Evolutionary conservation across 176 grass and related monocot species (phyloP).

Genomic region (Eragrostis curvula): DNA sequence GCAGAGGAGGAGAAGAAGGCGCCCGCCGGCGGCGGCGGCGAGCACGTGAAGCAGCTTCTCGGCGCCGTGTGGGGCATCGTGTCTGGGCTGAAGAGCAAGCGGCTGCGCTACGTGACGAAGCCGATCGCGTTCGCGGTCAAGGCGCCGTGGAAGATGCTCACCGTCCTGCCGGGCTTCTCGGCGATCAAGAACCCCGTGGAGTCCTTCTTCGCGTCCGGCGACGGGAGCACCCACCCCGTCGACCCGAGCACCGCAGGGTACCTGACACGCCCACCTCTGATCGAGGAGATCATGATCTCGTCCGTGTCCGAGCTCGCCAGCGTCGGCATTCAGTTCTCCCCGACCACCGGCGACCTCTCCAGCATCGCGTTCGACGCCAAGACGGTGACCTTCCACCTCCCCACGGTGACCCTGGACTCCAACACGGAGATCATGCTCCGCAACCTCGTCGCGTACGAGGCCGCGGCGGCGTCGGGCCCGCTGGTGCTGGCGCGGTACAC

Average conservation of each 20-base stretch:
- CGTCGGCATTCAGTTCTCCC: conserved; percentile 59
- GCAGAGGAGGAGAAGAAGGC: background rate
- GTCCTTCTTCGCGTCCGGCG: conserved; percentile 49
- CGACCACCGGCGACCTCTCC: conserved; percentile 60
- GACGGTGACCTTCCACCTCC: conserved; percentile 66
- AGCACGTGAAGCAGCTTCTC: conserved; percentile 60
- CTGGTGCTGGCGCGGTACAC: conserved; percentile 76
- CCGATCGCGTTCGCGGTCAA: conserved; percentile 66
- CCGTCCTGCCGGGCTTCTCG: conserved; percentile 65
- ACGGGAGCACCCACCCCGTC: conserved; percentile 23
- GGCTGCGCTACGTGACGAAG: conserved; percentile 55
- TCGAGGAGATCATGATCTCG: conserved; percentile 95
- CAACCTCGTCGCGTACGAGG: conserved; percentile 88
- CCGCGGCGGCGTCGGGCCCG: conserved; percentile 59
- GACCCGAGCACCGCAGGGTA: conserved; percentile 15
- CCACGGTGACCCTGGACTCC: conserved; percentile 59
- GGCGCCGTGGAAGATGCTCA: conserved; percentile 86
- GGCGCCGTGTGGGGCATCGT: conserved; percentile 44
- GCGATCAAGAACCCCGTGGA: conserved; percentile 55
- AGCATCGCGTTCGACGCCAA: conserved; percentile 66
- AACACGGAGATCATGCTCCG: conserved; percentile 77
- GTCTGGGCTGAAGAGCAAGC: conserved; percentile 48
- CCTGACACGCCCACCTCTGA: conserved; percentile 59
- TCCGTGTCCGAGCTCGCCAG: conserved; percentile 65
- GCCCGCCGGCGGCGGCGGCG: conserved; percentile 24